Evolutionary conservation across 1,139 yeast species (phyloP).

Genomic region (Geotrichum klebahnii): DNA sequence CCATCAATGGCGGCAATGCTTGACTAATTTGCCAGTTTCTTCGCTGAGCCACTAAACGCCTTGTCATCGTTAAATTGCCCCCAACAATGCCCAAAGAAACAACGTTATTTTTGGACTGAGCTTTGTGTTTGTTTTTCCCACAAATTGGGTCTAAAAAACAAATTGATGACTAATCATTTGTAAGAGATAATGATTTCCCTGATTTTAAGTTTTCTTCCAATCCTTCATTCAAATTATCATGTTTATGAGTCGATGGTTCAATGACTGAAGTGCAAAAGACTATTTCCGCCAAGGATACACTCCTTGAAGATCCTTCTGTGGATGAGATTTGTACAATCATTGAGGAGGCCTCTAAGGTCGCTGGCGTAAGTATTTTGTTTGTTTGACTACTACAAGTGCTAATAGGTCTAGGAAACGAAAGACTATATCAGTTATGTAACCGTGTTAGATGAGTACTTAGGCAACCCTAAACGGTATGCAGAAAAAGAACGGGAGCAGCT

Average conservation of each 20-base stretch:
- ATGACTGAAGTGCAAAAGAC: not conserved
- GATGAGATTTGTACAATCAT: conserved; percentile 15
- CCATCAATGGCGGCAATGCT: too few relatives aligned
- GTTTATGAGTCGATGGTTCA: not conserved
- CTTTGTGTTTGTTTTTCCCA: too few relatives aligned
- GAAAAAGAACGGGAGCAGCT: conserved; percentile 48
- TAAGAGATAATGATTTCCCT: too few relatives aligned
- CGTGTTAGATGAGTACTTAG: conserved; percentile 58
- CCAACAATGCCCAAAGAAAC: too few relatives aligned
- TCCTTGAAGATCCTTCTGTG: conserved; percentile 6
- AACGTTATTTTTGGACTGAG: too few relatives aligned
- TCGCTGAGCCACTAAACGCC: too few relatives aligned
- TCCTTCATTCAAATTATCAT: too few relatives aligned
- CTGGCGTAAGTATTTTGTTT: conserved; percentile 6
- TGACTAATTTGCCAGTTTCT: too few relatives aligned
- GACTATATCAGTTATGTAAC: conserved; percentile 75
- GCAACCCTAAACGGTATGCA: conserved; percentile 47
- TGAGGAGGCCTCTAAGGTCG: conserved; percentile 11
- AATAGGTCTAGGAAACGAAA: conserved; percentile 34
- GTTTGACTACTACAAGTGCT: not conserved
- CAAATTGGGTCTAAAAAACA: too few relatives aligned
- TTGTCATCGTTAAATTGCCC: too few relatives aligned
- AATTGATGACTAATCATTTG: too few relatives aligned
- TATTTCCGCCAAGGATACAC: not conserved
- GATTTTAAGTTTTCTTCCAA: not conserved